Evolutionary conservation across 2,329 filamentous ascomycete genomes (phyloP), one percentile per base, ranked within the genome.

Genomic region (Aureobasidium leucospermi): DNA sequence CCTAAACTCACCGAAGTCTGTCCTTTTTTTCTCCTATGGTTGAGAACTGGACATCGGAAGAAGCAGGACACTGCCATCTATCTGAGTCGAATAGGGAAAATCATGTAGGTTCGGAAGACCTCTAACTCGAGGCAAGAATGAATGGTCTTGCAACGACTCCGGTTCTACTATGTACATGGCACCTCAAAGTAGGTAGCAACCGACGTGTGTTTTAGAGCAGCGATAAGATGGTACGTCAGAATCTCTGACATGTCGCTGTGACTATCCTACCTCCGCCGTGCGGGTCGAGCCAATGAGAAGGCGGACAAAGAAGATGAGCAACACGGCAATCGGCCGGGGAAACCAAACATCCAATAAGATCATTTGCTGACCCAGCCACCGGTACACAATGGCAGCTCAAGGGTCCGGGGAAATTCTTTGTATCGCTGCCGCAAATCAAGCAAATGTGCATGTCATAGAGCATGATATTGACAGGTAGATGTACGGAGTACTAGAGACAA

Each of bases 381-480:
- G 7, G 36, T 45, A 47, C 45, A 34, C 45, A 34, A 32, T 47
- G 28, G 39, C 51, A 55, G 15, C 9, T 34, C 39, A 31, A 56
- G 52, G 52, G 52, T 56, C 52, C 10, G 52, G 52, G 52, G 52
- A 56, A 56, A 56, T 56, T 43, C 41, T 56, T 56, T 46, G 52
- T 46, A 16, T 43, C 13, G 38, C 8, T 43, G 51, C 38, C 15
- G 51, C 16, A 10, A 13, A n/a, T 34, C n/a, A 23, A 52, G 29
- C 28, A 34, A 19, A 23, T 43, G n/a, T 41, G 38, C n/a, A 15
- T n/a, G 28, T 55, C n/a, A n/a, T 23, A 31, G 8, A 42, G n/a
- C 28, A 19, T 43, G 38, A n/a, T 43, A 19, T 29, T 19, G 19
- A 41, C 5, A 16, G 13, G 15, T 11, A 15, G 11, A 15, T n/a